Conservation (phyloP, 2,329 filamentous ascomycete genomes). For the Albophoma yamanashiensis region DNA sequence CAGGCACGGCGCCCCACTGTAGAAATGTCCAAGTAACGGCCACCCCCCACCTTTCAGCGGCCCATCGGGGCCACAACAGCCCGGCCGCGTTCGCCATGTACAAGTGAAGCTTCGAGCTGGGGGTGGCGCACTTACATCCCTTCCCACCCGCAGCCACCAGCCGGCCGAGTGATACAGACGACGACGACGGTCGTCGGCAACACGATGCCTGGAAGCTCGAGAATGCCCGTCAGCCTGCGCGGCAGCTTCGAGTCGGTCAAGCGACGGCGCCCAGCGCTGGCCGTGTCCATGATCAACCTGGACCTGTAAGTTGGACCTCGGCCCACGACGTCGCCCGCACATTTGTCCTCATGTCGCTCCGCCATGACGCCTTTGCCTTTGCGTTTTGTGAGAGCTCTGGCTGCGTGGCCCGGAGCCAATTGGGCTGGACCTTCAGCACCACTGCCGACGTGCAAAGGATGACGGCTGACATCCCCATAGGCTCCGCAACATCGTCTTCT, state of each 20-base stretch:
- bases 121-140: background rate
- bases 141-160: background rate
- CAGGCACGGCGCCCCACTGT: slow-evolving; percentile 11
- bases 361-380: background rate
- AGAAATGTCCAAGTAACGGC: slow-evolving; percentile 21
- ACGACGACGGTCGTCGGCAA: background rate
- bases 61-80: background rate
- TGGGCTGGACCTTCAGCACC: background rate
- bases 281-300: slow-evolving; percentile 51
- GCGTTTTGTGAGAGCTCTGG: background rate
- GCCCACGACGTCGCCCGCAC: background rate
- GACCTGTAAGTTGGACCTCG: slow-evolving; percentile 47
- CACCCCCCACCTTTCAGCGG: slow-evolving; percentile 13
- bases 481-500: slow-evolving; percentile 82
- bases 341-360: background rate
- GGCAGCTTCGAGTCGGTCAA: slow-evolving; percentile 54
- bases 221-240: slow-evolving; percentile 60
- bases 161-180: background rate
- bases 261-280: slow-evolving; percentile 42
- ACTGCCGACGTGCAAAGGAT: background rate
- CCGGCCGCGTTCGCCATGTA: background rate
- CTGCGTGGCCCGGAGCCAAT: background rate
- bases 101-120: background rate
- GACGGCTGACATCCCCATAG: background rate
- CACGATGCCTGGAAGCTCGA: slow-evolving; percentile 55